Evolutionary conservation across 2,329 filamentous ascomycete genomes (phyloP).

Genomic region (Cladosporium sp.): DNA sequence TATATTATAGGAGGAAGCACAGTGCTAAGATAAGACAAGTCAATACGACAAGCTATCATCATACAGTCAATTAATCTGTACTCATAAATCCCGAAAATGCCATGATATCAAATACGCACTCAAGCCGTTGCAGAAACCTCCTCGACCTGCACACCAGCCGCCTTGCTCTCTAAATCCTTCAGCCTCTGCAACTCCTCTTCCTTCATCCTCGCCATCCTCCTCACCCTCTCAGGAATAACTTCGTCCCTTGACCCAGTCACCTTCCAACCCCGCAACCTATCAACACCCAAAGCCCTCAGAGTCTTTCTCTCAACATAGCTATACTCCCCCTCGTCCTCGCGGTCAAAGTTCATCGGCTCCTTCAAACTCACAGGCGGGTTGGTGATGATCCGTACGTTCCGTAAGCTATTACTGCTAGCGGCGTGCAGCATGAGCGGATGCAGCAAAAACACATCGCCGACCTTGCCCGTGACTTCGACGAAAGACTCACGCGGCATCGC

Average conservation of each 20-base stretch:
- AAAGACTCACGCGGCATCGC: constrained; percentile 44
- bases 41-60: neutral
- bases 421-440: constrained; percentile 64
- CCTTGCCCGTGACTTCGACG: constrained; percentile 56
- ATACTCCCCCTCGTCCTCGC: constrained; percentile 51
- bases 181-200: constrained; percentile 30
- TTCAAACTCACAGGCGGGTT: constrained; percentile 57
- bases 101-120: neutral
- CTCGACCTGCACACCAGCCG: constrained; percentile 23
- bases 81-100: neutral
- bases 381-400: constrained; percentile 55
- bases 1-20: neutral
- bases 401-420: constrained; percentile 52
- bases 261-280: constrained; percentile 55
- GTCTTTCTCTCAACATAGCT: constrained; percentile 61
- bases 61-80: neutral
- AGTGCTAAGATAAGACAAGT: neutral
- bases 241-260: constrained; percentile 53
- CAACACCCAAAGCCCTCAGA: constrained; percentile 51
- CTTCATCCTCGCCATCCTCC: constrained; percentile 54
- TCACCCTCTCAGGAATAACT: constrained; percentile 54
- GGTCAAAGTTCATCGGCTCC: constrained; percentile 56
- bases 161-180: constrained; percentile 34
- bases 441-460: constrained; percentile 61
- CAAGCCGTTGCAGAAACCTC: constrained; percentile 13